Evolutionary conservation across 2,329 filamentous ascomycete genomes (phyloP).

Genomic region (Colletotrichum lentis): DNA sequence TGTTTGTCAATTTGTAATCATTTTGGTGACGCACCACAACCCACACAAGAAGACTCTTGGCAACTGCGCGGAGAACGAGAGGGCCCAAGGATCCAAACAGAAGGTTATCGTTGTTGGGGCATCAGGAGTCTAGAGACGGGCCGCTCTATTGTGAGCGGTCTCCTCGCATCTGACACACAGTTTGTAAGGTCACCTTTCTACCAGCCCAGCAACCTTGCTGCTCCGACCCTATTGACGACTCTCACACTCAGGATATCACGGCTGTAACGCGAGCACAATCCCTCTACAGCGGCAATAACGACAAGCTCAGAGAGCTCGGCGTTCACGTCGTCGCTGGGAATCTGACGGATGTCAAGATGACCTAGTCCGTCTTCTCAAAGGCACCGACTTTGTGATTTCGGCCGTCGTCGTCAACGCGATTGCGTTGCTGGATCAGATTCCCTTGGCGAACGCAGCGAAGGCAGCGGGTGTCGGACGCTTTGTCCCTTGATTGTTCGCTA

Average conservation of each 20-base stretch:
- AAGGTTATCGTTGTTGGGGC: constrained; percentile 52
- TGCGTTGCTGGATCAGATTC: constrained; percentile 52
- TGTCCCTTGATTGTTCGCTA: constrained; percentile 59
- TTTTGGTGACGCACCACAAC: too few species aligned
- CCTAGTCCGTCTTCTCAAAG: constrained; percentile 52
- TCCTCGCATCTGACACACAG: constrained; percentile 45
- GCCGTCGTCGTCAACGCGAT: constrained; percentile 50
- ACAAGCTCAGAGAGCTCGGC: constrained; percentile 51
- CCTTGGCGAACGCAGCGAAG: constrained; percentile 57
- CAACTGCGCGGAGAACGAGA: too few species aligned
- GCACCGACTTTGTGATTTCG: constrained; percentile 56
- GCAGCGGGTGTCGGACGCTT: constrained; percentile 60
- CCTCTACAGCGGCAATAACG: constrained; percentile 53
- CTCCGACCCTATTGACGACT: too few species aligned
- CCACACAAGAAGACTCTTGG: too few species aligned
- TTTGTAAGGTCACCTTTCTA: constrained; percentile 41
- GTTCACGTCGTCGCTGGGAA: constrained; percentile 56
- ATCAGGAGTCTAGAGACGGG: constrained; percentile 54
- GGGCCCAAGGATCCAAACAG: constrained; percentile 20
- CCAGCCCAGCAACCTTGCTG: background rate
- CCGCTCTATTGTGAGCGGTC: constrained; percentile 48
- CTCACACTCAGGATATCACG: constrained; percentile 52
- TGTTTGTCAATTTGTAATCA: background rate
- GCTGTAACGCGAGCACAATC: constrained; percentile 57
- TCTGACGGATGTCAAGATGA: constrained; percentile 50